Conservation (phyloP, 306 rosid genomes). For the Sicyos baderoa region DNA sequence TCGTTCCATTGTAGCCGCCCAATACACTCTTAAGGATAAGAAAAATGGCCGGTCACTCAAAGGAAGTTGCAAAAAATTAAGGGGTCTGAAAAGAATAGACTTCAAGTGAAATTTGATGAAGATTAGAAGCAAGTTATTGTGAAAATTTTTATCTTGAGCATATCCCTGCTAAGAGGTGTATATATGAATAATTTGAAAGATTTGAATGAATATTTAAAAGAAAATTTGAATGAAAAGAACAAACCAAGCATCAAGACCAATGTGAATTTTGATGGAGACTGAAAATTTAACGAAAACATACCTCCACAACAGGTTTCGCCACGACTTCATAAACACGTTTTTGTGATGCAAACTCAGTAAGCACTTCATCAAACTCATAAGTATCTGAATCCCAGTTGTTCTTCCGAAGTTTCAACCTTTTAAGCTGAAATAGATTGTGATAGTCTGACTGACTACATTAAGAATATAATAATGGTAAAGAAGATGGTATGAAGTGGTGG, state of each 20-base stretch:
- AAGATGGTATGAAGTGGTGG: not conserved
- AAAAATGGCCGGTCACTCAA: conserved; percentile 24
- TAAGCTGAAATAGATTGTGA: conserved; percentile 55
- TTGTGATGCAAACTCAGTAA: conserved; percentile 93
- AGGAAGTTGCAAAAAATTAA: conserved; percentile 20
- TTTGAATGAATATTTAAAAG: not conserved
- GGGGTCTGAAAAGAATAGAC: not conserved
- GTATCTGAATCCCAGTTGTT: conserved; percentile 99
- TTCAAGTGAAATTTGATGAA: not conserved
- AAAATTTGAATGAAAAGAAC: not conserved
- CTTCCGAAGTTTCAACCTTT: conserved; percentile 88
- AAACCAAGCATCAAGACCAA: not conserved
- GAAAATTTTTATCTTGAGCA: not conserved
- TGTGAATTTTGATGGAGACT: not conserved
- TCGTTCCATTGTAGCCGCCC: conserved; percentile 93
- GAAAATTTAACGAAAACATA: conserved; percentile 19
- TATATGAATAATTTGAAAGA: not conserved
- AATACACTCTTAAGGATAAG: conserved; percentile 70
- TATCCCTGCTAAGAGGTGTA: not conserved
- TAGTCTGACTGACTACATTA: conserved; percentile 13
- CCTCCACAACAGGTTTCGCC: conserved; percentile 99
- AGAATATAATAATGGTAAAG: not conserved
- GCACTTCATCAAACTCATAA: conserved; percentile 91
- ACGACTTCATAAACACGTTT: conserved; percentile 96
- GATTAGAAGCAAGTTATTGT: not conserved